These are phyloP conservation scores for Sphaerobolus stellatus DNA, from an alignment of 1,284 basidiomycete species.

Conservation along the genomic window DNA sequence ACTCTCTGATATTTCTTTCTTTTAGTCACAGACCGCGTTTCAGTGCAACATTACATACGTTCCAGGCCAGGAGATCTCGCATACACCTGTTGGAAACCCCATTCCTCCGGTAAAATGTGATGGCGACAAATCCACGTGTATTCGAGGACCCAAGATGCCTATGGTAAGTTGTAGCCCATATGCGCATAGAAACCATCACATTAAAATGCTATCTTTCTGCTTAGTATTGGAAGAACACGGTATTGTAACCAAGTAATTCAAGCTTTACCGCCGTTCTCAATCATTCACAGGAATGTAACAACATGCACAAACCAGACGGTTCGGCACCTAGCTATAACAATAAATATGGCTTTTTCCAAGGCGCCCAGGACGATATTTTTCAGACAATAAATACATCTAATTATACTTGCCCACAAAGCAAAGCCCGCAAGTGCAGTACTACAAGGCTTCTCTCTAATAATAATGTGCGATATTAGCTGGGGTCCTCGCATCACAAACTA, in stretches of 20 bases:
- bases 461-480: background rate
- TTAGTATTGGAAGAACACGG: slow-evolving; percentile 9
- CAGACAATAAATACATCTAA: slow-evolving; percentile 17
- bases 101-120: slow-evolving; percentile 27
- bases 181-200: background rate
- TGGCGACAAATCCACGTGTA: slow-evolving; percentile 24
- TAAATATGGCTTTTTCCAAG: slow-evolving; percentile 57
- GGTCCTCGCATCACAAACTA: background rate
- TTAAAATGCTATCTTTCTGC: background rate
- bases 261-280: no score
- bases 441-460: background rate
- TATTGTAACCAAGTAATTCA: background rate
- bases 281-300: slow-evolving; percentile 4
- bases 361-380: slow-evolving; percentile 66
- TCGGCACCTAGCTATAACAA: slow-evolving; percentile 43
- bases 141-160: slow-evolving; percentile 24
- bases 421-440: background rate
- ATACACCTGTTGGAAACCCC: slow-evolving; percentile 49
- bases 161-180: slow-evolving; percentile 13
- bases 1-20: no score
- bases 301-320: slow-evolving; percentile 5
- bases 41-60: slow-evolving; percentile 64
- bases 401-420: slow-evolving; percentile 10
- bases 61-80: slow-evolving; percentile 36
- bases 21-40: slow-evolving; percentile 69